Conservation (phyloP, 345 rosid genomes). For the Mangifera indica region DNA sequence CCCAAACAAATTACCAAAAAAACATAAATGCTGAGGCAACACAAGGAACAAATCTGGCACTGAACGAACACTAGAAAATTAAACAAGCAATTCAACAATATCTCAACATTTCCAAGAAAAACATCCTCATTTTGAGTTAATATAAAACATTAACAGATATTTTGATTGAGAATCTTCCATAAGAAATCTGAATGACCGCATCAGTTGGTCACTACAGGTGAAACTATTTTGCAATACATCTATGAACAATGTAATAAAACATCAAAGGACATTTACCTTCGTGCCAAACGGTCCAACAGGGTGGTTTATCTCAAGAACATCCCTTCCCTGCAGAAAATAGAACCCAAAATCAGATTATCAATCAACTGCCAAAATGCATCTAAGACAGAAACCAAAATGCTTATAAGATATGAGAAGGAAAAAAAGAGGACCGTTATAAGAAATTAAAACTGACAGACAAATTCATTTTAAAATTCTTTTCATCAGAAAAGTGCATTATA, state of each 20-base stretch:
- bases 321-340: constrained; percentile 55
- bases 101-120: background rate
- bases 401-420: background rate
- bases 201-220: background rate
- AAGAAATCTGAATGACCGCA: background rate
- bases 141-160: background rate
- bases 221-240: background rate
- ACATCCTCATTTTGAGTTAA: background rate
- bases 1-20: too few relatives aligned
- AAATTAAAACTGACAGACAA: background rate
- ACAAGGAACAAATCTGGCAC: background rate
- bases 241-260: background rate
- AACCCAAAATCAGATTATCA: constrained; percentile 2
- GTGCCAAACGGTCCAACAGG: constrained; percentile 93
- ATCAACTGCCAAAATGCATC: background rate
- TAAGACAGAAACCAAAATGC: background rate
- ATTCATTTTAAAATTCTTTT: too few relatives aligned
- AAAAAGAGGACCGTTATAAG: background rate
- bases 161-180: background rate
- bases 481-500: background rate
- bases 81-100: background rate
- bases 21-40: too few relatives aligned
- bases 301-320: constrained; percentile 59
- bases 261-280: constrained; percentile 52
- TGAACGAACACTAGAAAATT: too few relatives aligned